Percentiles rank a stretch among this genome's conserved stretches.
phyloP scores from a whole-genome alignment of 139 green algal genomes.

The Chara braunii region DNA sequence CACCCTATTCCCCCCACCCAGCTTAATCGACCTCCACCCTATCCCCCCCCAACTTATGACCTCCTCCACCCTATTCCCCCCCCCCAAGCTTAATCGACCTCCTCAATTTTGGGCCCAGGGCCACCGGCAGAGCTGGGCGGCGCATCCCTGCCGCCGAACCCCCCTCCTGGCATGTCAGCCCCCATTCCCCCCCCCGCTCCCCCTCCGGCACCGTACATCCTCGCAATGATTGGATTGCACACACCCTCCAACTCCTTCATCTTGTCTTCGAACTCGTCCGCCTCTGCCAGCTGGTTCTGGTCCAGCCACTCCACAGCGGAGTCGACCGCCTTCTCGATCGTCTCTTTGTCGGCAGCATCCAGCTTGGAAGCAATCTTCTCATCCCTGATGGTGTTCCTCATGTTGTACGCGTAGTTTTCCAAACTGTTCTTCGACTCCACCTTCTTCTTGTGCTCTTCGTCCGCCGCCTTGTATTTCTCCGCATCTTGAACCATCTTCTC shows the following conservation, averaged over 20 bases:
- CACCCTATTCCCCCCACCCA: too few relatives aligned
- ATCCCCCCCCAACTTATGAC: too few relatives aligned
- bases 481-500: conserved; percentile 98
- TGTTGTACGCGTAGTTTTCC: conserved; percentile 81
- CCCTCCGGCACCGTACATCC: conserved; percentile 51
- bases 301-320: conserved; percentile 86
- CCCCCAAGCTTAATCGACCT: conserved; percentile 15
- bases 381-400: conserved; percentile 89
- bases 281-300: conserved; percentile 85
- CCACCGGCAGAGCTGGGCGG: too few relatives aligned
- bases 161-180: not conserved
- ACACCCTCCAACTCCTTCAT: conserved; percentile 89
- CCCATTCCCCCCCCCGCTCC: not conserved
- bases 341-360: conserved; percentile 71
- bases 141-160: not conserved
- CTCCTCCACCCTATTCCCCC: too few relatives aligned
- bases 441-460: conserved; percentile 83
- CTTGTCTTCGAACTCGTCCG: conserved; percentile 94
- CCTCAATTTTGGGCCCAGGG: conserved; percentile 33
- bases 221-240: conserved; percentile 84
- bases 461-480: conserved; percentile 97
- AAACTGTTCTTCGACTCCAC: conserved; percentile 90
- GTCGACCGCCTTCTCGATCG: conserved; percentile 73
- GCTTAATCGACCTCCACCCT: too few relatives aligned
- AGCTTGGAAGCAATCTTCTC: conserved; percentile 77